Evolutionary conservation across 163 green algal species (phyloP).

Genomic region (Prototheca stagnorum): DNA sequence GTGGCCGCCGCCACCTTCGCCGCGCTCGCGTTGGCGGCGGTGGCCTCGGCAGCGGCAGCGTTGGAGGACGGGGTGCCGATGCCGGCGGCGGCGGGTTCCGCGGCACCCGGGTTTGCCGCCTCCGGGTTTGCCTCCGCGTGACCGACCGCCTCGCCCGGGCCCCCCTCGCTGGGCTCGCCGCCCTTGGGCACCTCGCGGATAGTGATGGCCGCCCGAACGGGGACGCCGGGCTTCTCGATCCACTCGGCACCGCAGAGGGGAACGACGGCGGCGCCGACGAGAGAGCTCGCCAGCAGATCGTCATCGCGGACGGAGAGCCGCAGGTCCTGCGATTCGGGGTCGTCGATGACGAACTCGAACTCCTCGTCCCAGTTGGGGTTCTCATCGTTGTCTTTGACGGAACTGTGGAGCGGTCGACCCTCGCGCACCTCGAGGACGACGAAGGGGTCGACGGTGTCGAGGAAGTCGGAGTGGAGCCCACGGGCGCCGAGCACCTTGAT

Average conservation of each 20-base stretch:
- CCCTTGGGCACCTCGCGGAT: conserved; percentile 1
- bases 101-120: too few species aligned
- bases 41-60: not conserved
- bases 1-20: not conserved
- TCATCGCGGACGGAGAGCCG: conserved; percentile 22
- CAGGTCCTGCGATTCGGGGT: conserved; percentile 24
- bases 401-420: conserved; percentile 19
- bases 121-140: not conserved
- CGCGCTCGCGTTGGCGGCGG: not conserved
- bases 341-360: conserved; percentile 46
- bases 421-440: conserved; percentile 5
- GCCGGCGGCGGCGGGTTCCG: too few species aligned
- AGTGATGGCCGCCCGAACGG: not conserved
- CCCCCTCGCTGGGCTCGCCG: too few species aligned
- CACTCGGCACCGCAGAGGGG: conserved; percentile 2
- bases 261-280: conserved; percentile 9
- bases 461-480: conserved; percentile 8
- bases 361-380: conserved; percentile 48
- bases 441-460: conserved; percentile 30
- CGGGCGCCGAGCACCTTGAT: conserved; percentile 17
- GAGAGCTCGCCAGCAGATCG: conserved; percentile 13
- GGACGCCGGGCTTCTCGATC: not conserved
- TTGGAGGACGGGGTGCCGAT: too few species aligned
- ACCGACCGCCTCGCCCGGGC: not conserved
- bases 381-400: conserved; percentile 30